Base-by-base conservation (phyloP, 805 yeast genomes). In the Priceomyces medius region DNA sequence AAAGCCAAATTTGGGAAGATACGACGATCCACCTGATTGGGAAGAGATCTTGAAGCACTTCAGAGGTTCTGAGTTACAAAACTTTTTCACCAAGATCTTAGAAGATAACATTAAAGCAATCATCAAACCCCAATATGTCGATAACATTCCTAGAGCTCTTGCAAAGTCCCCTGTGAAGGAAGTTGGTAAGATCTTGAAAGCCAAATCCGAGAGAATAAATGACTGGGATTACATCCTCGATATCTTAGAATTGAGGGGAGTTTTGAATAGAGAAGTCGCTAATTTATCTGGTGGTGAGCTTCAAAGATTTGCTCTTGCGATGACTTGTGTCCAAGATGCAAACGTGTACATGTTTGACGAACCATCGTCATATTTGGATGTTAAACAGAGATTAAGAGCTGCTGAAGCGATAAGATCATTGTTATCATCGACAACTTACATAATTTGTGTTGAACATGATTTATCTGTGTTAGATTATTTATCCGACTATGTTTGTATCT, bases 291-390 rank as follows among this genome's bases (percentile, higher is more conserved):
- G 99, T 83, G 99, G 99, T 68, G 99, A 93, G 72, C 77, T 93
- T 64, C 99, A 93, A 74, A 83, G 99, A 74, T 93, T 93, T 62
- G 98, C 99, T 36, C 84, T 93, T 62, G 99, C 93, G 55, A 85
- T 93, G 89, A 87, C 98, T 12, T 88, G 96, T 76, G 89, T 90
- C 35, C 98, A 91, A 71, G 74, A 73, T 23, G 98, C 98, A 43
- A 86, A 88, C 55, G 98, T 93, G 34, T 93, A 93, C 72, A 93
- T 93, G 99, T 93, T 93, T 68, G 99, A 93, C 71, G 99, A 93
- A 74, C 99, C 99, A 35, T 90, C 98, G 14, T 93, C 99, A 8
- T 93, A 93, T 71, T 74, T 93, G 66, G 99, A 93, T 78, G 98
- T 93, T 52, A 93, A 93, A 71, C 99, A 93, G 73, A 91, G 99